These are phyloP conservation scores for Proteromonas lacertae DNA, from an alignment of 352 stramenopile species.

Conservation along the genomic window DNA sequence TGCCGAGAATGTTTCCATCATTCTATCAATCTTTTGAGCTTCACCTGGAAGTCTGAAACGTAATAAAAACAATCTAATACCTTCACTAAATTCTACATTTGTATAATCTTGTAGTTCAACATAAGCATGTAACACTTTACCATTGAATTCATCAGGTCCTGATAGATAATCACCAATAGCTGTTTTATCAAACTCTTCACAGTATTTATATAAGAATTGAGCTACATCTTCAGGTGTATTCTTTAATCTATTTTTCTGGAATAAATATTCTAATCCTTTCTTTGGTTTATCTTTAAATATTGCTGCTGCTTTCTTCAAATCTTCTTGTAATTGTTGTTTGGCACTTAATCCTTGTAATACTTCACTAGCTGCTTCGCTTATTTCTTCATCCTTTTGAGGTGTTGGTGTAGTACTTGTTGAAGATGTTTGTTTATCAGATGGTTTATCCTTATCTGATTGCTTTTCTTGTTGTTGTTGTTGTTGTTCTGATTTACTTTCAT, in stretches of 20 bases:
- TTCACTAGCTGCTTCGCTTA: too few species aligned
- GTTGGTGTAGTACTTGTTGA: too few species aligned
- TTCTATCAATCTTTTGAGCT: conserved; percentile 98
- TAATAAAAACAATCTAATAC: conserved; percentile 80
- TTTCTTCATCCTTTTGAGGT: too few species aligned
- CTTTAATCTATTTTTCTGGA: too few species aligned
- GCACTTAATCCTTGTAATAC: too few species aligned
- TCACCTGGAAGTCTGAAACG: conserved; percentile 91
- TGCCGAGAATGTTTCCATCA: conserved; percentile 27
- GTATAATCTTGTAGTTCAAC: conserved; percentile 77
- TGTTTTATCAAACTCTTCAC: conserved; percentile 72
- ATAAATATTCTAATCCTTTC: neutral
- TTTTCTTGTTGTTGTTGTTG: too few species aligned
- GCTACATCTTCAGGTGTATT: conserved; percentile 54
- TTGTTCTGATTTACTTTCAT: too few species aligned
- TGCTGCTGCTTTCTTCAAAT: conserved; percentile 22
- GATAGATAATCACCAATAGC: conserved; percentile 84
- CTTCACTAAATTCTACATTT: conserved; percentile 56
- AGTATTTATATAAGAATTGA: conserved; percentile 56
- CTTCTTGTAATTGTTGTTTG: conserved; percentile 75
- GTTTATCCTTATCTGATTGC: too few species aligned
- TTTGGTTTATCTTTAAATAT: neutral
- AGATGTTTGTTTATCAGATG: too few species aligned
- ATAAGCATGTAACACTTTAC: conserved; percentile 58
- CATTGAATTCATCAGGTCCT: conserved; percentile 65